Conservation (phyloP, 306 rosid species). For the Potentilla sterilis region DNA sequence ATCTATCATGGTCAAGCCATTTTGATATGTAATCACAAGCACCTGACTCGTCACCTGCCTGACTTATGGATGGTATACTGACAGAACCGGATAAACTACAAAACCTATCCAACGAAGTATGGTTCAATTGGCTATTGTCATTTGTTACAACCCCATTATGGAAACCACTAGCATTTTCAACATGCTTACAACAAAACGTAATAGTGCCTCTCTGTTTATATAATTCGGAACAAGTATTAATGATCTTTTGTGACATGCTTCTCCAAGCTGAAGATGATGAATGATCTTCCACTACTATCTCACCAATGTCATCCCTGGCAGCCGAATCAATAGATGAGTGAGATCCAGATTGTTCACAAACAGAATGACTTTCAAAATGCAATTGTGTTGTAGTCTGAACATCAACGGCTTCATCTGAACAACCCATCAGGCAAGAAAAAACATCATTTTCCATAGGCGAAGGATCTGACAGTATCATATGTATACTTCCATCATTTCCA, state of each 20-base stretch:
- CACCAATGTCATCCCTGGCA: constrained; percentile 72
- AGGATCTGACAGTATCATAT: constrained; percentile 65
- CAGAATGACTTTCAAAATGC: constrained; percentile 32
- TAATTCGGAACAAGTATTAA: constrained; percentile 56
- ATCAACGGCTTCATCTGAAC: constrained; percentile 36
- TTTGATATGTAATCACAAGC: constrained; percentile 38
- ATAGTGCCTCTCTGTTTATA: constrained; percentile 58
- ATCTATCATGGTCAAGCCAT: constrained; percentile 95
- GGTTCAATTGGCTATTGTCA: constrained; percentile 35
- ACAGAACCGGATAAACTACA: constrained; percentile 46
- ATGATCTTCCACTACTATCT: constrained; percentile 67
- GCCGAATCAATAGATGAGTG: constrained; percentile 27
- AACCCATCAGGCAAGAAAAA: constrained; percentile 53
- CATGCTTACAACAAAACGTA: constrained; percentile 68
- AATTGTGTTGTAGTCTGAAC: constrained; percentile 28
- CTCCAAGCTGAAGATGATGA: constrained; percentile 78
- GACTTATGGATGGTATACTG: constrained; percentile 45
- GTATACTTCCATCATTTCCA: constrained; percentile 52
- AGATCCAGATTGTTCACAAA: constrained; percentile 33
- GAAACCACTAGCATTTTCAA: constrained; percentile 37
- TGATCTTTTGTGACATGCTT: constrained; percentile 54
- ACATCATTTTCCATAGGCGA: constrained; percentile 70
- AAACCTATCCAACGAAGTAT: constrained; percentile 53
- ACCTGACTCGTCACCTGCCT: constrained; percentile 44
- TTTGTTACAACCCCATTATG: constrained; percentile 27